A percentile compares a stretch with the other conserved stretches of the same genome.
These are phyloP conservation scores for Prillingera fragicola DNA, from an alignment of 1,284 basidiomycete species.

Conservation along the genomic window DNA sequence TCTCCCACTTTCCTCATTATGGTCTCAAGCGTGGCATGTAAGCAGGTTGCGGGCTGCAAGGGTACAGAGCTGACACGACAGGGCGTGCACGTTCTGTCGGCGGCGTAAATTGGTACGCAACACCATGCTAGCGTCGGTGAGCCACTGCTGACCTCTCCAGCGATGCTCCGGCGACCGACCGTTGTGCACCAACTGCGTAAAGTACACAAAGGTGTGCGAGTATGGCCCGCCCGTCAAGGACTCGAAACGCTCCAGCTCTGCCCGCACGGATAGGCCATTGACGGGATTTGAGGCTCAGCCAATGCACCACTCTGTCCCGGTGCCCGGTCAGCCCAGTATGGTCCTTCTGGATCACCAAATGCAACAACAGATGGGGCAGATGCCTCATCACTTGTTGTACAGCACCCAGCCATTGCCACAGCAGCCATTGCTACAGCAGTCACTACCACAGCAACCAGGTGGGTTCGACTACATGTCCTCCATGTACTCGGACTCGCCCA, in stretches of 20 bases:
- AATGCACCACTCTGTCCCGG: background rate
- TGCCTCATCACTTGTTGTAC: background rate
- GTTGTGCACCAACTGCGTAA: slow-evolving; percentile 33
- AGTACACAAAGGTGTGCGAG: slow-evolving; percentile 38
- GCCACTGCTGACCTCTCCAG: slow-evolving; percentile 20
- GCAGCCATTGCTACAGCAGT: no score
- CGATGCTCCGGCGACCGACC: slow-evolving; percentile 37
- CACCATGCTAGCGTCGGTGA: background rate
- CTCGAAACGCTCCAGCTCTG: slow-evolving; percentile 1
- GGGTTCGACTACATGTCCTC: no score
- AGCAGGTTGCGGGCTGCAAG: background rate
- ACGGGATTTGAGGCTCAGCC: background rate
- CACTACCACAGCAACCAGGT: no score
- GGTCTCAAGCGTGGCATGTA: slow-evolving; percentile 19
- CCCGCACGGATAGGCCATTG: background rate
- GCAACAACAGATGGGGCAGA: background rate
- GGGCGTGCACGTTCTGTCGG: slow-evolving; percentile 42
- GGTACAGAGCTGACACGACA: slow-evolving; percentile 4
- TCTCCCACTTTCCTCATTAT: slow-evolving; percentile 20
- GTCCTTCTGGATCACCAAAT: no score
- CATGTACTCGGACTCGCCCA: no score
- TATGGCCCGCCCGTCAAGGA: slow-evolving; percentile 23
- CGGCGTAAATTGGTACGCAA: slow-evolving; percentile 34
- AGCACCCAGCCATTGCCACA: background rate
- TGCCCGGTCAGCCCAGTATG: background rate